These are phyloP conservation scores for Barnettozyma pratensis DNA, from an alignment of 805 yeast genomes.

Conservation along the genomic window DNA sequence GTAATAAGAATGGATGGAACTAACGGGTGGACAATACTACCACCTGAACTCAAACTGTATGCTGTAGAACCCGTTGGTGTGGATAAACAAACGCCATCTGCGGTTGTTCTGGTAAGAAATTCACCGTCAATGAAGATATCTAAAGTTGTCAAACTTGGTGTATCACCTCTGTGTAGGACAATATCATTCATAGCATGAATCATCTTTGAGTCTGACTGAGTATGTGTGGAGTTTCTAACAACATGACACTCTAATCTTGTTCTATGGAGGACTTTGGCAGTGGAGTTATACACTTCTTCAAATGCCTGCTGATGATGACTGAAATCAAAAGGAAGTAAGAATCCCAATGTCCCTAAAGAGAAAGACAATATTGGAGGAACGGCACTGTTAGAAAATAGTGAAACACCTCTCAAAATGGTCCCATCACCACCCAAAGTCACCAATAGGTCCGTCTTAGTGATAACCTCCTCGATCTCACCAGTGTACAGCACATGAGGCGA, in stretches of 20 bases:
- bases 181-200: constrained; percentile 91
- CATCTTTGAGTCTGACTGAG: constrained; percentile 24
- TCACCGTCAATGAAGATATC: constrained; percentile 85
- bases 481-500: constrained; percentile 46
- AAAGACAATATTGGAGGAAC: constrained; percentile 90
- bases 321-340: constrained; percentile 82
- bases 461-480: constrained; percentile 53
- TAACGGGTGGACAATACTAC: constrained; percentile 85
- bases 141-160: constrained; percentile 78
- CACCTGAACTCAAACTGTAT: constrained; percentile 84
- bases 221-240: constrained; percentile 21
- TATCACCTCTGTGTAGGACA: constrained; percentile 79
- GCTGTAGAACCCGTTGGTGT: constrained; percentile 98
- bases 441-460: constrained; percentile 66
- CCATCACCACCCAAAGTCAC: constrained; percentile 97
- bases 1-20: constrained; percentile 80
- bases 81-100: constrained; percentile 81
- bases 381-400: constrained; percentile 59
- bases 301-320: constrained; percentile 56
- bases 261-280: constrained; percentile 70
- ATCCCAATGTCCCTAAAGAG: constrained; percentile 89
- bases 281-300: constrained; percentile 55
- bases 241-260: constrained; percentile 76
- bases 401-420: constrained; percentile 79
- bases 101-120: constrained; percentile 82